Conservation (phyloP, 495 filamentous ascomycete species). For the Annulohypoxylon moriforme region DNA sequence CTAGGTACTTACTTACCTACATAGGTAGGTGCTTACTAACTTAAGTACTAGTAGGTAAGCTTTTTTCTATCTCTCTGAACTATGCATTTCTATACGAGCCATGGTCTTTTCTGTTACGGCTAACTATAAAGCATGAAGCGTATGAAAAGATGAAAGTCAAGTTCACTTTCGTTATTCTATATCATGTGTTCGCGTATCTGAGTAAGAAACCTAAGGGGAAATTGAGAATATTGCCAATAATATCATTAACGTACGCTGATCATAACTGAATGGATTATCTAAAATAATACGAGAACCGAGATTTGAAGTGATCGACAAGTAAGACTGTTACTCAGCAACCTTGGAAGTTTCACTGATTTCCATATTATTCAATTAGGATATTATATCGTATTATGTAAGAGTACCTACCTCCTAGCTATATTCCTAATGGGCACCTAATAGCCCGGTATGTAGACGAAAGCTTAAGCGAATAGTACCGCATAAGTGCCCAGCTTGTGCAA, state of each 20-base stretch:
- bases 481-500: background rate
- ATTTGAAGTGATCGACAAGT: background rate
- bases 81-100: too few species aligned
- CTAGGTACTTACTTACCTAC: too few species aligned
- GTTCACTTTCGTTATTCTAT: background rate
- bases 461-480: background rate
- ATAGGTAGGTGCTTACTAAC: too few species aligned
- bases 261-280: background rate
- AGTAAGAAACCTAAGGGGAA: background rate
- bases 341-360: background rate
- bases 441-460: too few species aligned
- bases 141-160: background rate
- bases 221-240: conserved; percentile 10
- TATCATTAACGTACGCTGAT: background rate
- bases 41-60: too few species aligned
- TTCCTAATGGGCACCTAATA: too few species aligned
- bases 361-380: background rate
- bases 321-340: background rate
- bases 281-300: background rate
- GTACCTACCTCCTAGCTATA: too few species aligned
- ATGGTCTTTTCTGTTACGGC: too few species aligned
- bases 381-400: background rate
- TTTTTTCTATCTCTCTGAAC: too few species aligned
- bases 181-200: background rate
- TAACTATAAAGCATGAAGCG: too few species aligned